A percentile compares a stretch with the other conserved stretches of the same genome.
phyloP scores from a whole-genome alignment of 768 basidiomycete species.

The Mycena kentingensis region DNA sequence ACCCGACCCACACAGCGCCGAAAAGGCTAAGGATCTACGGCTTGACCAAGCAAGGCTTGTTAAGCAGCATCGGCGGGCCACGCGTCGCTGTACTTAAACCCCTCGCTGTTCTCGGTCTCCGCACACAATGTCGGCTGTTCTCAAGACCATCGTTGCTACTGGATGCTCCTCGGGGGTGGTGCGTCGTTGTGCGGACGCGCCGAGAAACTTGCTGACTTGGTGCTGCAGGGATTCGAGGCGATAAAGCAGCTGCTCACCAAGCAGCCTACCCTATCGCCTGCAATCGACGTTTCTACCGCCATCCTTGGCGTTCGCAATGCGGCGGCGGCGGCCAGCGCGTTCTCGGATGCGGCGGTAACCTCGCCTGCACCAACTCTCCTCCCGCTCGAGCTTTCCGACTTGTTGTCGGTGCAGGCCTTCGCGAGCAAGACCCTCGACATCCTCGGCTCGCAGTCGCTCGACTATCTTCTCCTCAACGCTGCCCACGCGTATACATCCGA shows the following conservation, averaged over 20 bases:
- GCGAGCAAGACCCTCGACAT: constrained; percentile 7
- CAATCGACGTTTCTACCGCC: neutral
- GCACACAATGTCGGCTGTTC: too few species aligned
- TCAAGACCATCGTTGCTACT: constrained; percentile 17
- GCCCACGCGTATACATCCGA: constrained; percentile 1
- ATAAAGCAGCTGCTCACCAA: constrained; percentile 17
- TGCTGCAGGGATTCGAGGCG: constrained; percentile 12
- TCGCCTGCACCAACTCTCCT: constrained; percentile 8
- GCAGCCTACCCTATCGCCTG: constrained; percentile 1
- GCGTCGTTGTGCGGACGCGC: neutral
- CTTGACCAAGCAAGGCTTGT: too few species aligned
- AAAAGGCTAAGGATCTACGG: too few species aligned
- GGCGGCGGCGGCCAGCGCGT: constrained; percentile 2
- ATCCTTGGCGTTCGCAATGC: constrained; percentile 20
- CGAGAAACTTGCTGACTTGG: neutral
- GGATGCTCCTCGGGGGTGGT: constrained; percentile 18
- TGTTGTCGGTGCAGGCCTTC: constrained; percentile 11
- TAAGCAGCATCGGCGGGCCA: too few species aligned
- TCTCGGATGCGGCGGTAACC: neutral
- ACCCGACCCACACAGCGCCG: too few species aligned
- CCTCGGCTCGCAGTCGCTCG: constrained; percentile 2
- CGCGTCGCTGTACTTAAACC: too few species aligned
- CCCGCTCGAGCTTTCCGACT: constrained; percentile 14
- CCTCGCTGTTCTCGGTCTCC: too few species aligned
- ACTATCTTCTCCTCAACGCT: constrained; percentile 16